A percentile compares a stretch with the other conserved stretches of the same genome.
phyloP scores from a whole-genome alignment of 179 eudicot species.

The Beta lomatogona region DNA sequence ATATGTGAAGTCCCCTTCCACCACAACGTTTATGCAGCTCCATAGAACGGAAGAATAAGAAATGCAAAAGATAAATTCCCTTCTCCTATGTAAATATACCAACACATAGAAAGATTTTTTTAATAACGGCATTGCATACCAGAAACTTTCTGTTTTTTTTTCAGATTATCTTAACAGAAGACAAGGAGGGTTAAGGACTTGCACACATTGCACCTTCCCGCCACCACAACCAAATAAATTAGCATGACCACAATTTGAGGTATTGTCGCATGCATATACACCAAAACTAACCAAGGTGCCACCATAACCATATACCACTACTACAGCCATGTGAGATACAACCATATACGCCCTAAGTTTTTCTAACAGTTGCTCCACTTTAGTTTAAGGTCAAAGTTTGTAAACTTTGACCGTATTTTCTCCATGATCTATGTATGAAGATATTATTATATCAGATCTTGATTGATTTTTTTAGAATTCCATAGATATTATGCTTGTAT shows the following conservation, averaged over 20 bases:
- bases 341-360: not conserved
- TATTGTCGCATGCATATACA: not conserved
- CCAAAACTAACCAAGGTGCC: not conserved
- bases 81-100: not conserved
- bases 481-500: no score
- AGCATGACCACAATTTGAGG: not conserved
- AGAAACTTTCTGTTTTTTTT: not conserved
- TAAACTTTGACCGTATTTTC: no score
- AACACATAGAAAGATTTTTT: not conserved
- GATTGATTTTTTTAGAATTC: no score
- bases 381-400: no score
- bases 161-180: not conserved
- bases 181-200: not conserved
- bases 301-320: not conserved
- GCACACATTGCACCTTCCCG: not conserved
- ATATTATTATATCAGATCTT: no score
- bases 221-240: not conserved
- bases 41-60: not conserved
- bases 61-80: not conserved
- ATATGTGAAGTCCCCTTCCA: not conserved
- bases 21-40: not conserved
- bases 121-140: not conserved
- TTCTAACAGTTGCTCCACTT: no score
- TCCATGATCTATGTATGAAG: no score
- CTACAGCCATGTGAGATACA: not conserved